Conservation (phyloP, 306 rosid genomes). For the Macrotyloma uniflorum region DNA sequence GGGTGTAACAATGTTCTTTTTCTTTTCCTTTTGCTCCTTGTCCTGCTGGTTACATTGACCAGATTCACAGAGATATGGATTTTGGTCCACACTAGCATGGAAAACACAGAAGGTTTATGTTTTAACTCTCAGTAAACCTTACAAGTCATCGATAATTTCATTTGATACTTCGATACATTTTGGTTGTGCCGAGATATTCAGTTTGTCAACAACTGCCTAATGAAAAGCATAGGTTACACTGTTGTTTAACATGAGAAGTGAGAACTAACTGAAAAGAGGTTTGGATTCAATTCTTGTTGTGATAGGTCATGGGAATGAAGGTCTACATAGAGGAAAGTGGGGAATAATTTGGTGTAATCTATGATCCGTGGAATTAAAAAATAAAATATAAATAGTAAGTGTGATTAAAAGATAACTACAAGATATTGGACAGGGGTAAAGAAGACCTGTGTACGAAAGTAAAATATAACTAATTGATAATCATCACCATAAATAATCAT, state of each 20-base stretch:
- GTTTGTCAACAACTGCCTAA: neutral
- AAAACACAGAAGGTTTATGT: neutral
- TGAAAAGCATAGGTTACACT: neutral
- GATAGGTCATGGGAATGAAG: neutral
- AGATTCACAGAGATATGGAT: conserved; percentile 43
- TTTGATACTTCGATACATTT: neutral
- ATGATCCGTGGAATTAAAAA: neutral
- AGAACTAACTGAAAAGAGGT: neutral
- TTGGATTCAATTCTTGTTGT: too few species aligned
- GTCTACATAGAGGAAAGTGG: neutral
- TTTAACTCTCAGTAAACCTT: neutral
- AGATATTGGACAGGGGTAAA: neutral
- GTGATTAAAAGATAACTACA: neutral
- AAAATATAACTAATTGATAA: neutral
- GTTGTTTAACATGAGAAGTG: neutral
- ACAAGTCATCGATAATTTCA: neutral
- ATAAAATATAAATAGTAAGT: neutral
- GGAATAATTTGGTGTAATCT: neutral
- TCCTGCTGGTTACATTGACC: conserved; percentile 21
- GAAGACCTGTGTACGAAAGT: neutral
- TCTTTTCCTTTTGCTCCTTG: neutral
- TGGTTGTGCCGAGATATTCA: neutral
- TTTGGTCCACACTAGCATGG: conserved; percentile 43
- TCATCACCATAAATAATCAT: neutral
- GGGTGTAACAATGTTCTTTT: conserved; percentile 28